phyloP scores from a whole-genome alignment of 1,284 basidiomycete species.

The Ceratobasidium sp. region DNA sequence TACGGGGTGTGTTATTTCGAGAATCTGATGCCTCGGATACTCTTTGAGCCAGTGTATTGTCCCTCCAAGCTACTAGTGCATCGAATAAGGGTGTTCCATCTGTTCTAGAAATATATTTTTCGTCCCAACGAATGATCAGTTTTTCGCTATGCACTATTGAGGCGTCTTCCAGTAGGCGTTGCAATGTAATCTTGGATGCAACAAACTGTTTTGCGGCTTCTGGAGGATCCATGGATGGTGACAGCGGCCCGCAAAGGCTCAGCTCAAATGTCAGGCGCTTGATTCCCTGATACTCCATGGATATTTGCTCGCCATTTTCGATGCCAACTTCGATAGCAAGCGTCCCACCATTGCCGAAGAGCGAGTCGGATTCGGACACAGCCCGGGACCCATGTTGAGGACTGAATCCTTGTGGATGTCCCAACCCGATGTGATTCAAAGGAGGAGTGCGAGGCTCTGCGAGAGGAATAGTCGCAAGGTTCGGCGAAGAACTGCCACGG shows the following conservation, averaged over 20 bases:
- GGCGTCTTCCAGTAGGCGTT: slow-evolving; percentile 62
- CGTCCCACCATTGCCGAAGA: slow-evolving; percentile 60
- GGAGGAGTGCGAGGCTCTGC: slow-evolving; percentile 24
- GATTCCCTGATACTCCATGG: slow-evolving; percentile 51
- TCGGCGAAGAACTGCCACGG: slow-evolving; percentile 30
- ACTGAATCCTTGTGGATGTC: background rate
- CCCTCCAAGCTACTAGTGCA: slow-evolving; percentile 66
- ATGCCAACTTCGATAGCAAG: slow-evolving; percentile 56
- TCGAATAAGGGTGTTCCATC: slow-evolving; percentile 70
- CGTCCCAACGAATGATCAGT: slow-evolving; percentile 69
- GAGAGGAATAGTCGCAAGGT: background rate
- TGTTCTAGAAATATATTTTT: slow-evolving; percentile 65
- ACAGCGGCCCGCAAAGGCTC: slow-evolving; percentile 53
- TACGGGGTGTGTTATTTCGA: slow-evolving; percentile 50
- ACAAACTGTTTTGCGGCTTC: slow-evolving; percentile 59
- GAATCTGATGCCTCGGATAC: slow-evolving; percentile 42
- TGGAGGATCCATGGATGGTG: slow-evolving; percentile 42
- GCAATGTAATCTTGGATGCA: slow-evolving; percentile 61
- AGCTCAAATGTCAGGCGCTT: slow-evolving; percentile 64
- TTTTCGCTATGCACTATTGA: slow-evolving; percentile 60
- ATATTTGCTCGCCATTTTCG: slow-evolving; percentile 25
- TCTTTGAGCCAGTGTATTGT: slow-evolving; percentile 55
- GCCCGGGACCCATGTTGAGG: slow-evolving; percentile 51
- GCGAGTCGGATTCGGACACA: slow-evolving; percentile 28
- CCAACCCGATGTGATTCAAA: slow-evolving; percentile 16